Evolutionary conservation across 2,329 filamentous ascomycete species (phyloP), one percentile per base, ranked within the genome.

Genomic region (Nannizzia gypsea): DNA sequence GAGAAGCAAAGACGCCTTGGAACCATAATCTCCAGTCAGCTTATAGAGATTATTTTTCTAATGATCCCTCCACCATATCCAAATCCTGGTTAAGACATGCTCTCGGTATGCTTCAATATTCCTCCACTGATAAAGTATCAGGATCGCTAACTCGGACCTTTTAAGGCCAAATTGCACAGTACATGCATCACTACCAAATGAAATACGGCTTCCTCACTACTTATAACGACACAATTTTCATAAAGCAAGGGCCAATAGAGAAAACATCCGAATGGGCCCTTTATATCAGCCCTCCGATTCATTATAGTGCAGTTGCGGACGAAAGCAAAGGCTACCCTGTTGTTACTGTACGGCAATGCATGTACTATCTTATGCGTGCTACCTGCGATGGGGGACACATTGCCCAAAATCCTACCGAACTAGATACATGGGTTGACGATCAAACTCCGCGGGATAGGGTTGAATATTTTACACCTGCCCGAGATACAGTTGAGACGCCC

Each of bases 1-100:
- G 62, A 17, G 59, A 63, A 59, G 62, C 58, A 13, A 63, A 63
- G 36, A 63, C 60, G 9, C 57, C 59, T 3, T 63, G 60, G 62
- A 60, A 56, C 6, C 62, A 63, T 57, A 28, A 61, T 13, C 38
- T 63, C 54, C 3, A 38, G 9, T 3, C 8, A 9, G 22, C 15
- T 24, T 24, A 28, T 9, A 17, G 44, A 6, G 8, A 28, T 8
- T 44, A 20, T 20, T 6, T 38, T n/a, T n/a, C n/a, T n/a, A n/a
- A n/a, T n/a, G n/a, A n/a, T n/a, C n/a, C n/a, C n/a, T n/a, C n/a
- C n/a, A n/a, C n/a, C n/a, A n/a, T n/a, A n/a, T n/a, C n/a, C n/a
- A n/a, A n/a, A 24, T 24, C 1, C 17, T 22, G 6, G 26, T n/a
- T 59, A 34, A 13, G 44, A 5, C 58, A 24, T 59, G 58, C 58